A percentile compares a stretch with the other conserved stretches of the same genome.
phyloP scores from a whole-genome alignment of 257 asterid genomes.

The Ligustrum vulgare region DNA sequence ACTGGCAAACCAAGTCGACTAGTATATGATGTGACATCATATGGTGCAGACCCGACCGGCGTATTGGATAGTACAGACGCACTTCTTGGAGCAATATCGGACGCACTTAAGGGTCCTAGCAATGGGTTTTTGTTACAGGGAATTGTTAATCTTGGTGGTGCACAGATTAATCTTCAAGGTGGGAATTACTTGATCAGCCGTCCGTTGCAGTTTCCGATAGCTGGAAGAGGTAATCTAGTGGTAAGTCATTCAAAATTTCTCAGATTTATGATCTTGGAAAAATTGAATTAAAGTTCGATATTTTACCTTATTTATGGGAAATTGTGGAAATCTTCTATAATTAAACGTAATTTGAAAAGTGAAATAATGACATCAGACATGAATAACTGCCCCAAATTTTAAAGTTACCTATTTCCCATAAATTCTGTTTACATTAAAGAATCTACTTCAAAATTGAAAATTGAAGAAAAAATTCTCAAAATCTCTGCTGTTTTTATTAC shows the following conservation, averaged over 20 bases:
- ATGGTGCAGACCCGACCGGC: conserved; percentile 92
- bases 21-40: conserved; percentile 63
- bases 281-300: neutral
- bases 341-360: too few species aligned
- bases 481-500: too few species aligned
- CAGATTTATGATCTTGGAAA: neutral
- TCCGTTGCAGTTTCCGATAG: conserved; percentile 58
- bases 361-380: too few species aligned
- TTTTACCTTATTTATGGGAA: neutral
- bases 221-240: conserved; percentile 71
- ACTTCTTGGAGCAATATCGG: conserved; percentile 56
- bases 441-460: too few species aligned
- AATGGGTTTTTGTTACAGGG: conserved; percentile 57
- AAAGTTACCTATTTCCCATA: too few species aligned
- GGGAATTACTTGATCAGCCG: conserved; percentile 78
- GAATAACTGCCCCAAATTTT: too few species aligned
- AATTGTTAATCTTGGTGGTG: conserved; percentile 82
- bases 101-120: conserved; percentile 59
- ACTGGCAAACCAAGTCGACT: conserved; percentile 23
- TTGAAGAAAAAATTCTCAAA: too few species aligned
- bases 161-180: conserved; percentile 77
- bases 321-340: neutral
- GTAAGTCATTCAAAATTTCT: conserved; percentile 36
- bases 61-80: conserved; percentile 69
- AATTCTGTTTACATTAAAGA: too few species aligned